Conservation (phyloP, 179 eudicot genomes). For the Corrigiola litoralis region DNA sequence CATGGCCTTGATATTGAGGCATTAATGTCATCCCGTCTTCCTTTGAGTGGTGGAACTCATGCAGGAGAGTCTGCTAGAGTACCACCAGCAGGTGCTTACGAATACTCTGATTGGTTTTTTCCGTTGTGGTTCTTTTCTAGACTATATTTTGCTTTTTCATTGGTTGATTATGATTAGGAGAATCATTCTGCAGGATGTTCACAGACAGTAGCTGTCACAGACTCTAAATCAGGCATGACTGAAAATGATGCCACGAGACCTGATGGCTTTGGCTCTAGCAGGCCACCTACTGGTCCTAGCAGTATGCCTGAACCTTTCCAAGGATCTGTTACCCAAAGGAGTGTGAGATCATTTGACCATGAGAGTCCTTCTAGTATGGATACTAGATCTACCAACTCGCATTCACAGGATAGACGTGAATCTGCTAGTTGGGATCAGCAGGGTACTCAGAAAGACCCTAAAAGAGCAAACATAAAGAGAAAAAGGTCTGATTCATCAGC, state of each 20-base stretch:
- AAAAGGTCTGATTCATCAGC: conserved; percentile 49
- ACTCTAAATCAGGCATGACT: conserved; percentile 43
- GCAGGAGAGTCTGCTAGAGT: conserved; percentile 57
- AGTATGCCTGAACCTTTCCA: conserved; percentile 55
- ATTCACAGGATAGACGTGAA: conserved; percentile 65
- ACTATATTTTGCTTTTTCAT: not conserved
- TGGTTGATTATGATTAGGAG: not conserved
- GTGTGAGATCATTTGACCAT: conserved; percentile 51
- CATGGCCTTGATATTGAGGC: conserved; percentile 86
- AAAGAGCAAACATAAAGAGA: conserved; percentile 47
- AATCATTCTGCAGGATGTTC: conserved; percentile 49
- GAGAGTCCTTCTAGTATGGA: conserved; percentile 82
- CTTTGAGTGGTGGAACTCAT: conserved; percentile 55
- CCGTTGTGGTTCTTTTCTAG: not conserved
- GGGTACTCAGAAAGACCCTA: conserved; percentile 45
- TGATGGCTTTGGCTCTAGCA: conserved; percentile 45
- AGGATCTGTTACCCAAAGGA: conserved; percentile 56
- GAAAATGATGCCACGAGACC: conserved; percentile 45
- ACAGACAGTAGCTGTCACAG: conserved; percentile 40
- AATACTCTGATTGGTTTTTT: not conserved
- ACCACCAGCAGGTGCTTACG: conserved; percentile 51
- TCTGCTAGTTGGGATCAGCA: conserved; percentile 56
- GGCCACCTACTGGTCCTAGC: conserved; percentile 51
- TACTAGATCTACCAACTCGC: conserved; percentile 56
- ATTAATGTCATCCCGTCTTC: conserved; percentile 67